These are phyloP conservation scores for Tritrichomonas musculus DNA, from an alignment of 208 protist genomes.

Conservation along the genomic window DNA sequence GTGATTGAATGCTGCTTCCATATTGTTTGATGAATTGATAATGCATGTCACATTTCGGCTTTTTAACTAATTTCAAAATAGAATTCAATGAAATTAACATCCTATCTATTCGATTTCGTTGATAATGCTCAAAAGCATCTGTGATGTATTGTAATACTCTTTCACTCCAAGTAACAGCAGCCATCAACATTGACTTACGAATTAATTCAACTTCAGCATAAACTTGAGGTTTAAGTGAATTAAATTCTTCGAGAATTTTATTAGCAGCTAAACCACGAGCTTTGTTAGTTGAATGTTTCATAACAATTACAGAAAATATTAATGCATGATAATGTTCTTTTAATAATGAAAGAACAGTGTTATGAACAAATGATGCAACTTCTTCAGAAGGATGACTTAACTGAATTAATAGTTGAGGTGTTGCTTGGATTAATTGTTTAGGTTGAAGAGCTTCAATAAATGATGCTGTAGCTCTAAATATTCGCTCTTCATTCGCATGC, in stretches of 20 bases:
- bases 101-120: neutral
- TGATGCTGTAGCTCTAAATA: neutral
- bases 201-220: neutral
- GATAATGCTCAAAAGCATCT: neutral
- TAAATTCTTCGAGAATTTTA: constrained; percentile 10
- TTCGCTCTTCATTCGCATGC: neutral
- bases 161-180: constrained; percentile 16
- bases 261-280: neutral
- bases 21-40: neutral
- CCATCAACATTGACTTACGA: neutral
- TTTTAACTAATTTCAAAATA: neutral
- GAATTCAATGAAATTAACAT: neutral
- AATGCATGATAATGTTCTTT: neutral
- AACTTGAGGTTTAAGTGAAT: neutral
- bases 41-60: neutral
- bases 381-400: neutral
- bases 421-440: neutral
- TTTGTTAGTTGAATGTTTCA: neutral
- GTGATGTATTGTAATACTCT: neutral
- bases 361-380: neutral
- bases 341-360: neutral
- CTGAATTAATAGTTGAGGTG: neutral
- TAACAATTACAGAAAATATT: constrained; percentile 4
- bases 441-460: neutral
- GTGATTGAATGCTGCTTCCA: neutral